Evolutionary conservation across 331 rosid species (phyloP), one percentile per base, ranked within the genome.

Genomic region (Ulmus americana): DNA sequence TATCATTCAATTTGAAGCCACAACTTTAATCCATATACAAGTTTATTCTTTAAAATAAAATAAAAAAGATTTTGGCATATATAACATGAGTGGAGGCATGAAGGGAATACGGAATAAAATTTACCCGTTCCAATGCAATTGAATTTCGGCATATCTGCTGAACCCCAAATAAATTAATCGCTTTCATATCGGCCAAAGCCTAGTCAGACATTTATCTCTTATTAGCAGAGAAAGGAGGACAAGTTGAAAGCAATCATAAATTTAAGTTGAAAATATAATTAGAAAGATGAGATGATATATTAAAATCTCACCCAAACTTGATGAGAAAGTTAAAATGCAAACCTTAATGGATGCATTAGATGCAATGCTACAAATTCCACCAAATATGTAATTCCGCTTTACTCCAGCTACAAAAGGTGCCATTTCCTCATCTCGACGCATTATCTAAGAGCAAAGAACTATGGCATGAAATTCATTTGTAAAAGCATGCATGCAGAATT

Each of bases 91-190:
- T 11, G 53, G n/a, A 47, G 52, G n/a, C 13, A 13, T 10, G 13
- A 16, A 1, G 39, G 10, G 45, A 49, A 42, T 52, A 22, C 13
- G 39, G 52, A 51, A 52, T 8, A 44, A 61, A 65, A 69, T 10
- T 73, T 82, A 82, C 99, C 99, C 90, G 99, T 82, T 94, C 99
- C 76, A 94, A 75, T 11, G 97, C 99, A 35, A 94, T 94, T 59
- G 99, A 74, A 78, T 94, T 88, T 68, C 99, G 91, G 69, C 97
- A 90, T 77, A 94, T 85, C 82, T 94, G 99, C 81, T 94, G 99
- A 78, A 94, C 99, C 61, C 99, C 99, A 78, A 94, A 94, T 74
- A 94, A 97, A 77, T 90, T 94, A 74, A 94, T 84, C 45, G 88
- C 72, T 70, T 87, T 87, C 85, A 94, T 90, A 80, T 82, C 97